Evolutionary conservation across 441 rosid species (phyloP).

Genomic region (Lepidium campestre): DNA sequence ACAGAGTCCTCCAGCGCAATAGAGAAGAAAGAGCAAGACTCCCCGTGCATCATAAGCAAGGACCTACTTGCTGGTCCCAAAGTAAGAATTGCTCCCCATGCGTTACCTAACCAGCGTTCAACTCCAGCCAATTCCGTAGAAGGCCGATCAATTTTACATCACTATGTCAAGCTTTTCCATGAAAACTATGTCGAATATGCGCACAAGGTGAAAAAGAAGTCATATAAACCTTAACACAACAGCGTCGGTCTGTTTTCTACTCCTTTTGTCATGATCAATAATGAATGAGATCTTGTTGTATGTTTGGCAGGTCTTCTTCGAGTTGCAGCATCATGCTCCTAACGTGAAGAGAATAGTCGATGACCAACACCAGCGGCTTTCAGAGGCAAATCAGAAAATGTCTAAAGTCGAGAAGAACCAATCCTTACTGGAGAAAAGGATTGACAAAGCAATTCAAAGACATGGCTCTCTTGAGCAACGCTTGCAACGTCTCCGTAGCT

Average conservation of each 20-base stretch:
- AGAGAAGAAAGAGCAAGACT: constrained; percentile 42
- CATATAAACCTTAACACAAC: not conserved
- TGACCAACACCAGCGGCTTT: constrained; percentile 61
- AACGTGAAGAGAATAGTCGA: constrained; percentile 76
- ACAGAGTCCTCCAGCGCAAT: constrained; percentile 25
- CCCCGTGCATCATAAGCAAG: constrained; percentile 68
- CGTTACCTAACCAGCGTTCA: constrained; percentile 66
- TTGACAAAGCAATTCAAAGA: constrained; percentile 34
- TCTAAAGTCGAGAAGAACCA: constrained; percentile 68
- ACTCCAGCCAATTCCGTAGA: constrained; percentile 83
- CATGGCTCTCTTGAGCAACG: constrained; percentile 65
- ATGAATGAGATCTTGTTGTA: not conserved
- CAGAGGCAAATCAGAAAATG: constrained; percentile 59
- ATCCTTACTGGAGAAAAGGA: constrained; percentile 51
- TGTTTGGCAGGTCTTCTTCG: constrained; percentile 62
- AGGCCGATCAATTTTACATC: constrained; percentile 84
- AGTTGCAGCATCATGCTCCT: constrained; percentile 87
- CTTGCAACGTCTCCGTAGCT: constrained; percentile 57
- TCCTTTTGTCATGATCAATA: not conserved
- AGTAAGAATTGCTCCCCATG: constrained; percentile 67
- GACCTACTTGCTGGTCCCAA: constrained; percentile 87
- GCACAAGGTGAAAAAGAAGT: constrained; percentile 64
- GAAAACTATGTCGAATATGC: constrained; percentile 95
- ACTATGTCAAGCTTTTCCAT: constrained; percentile 87
- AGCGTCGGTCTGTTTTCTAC: not conserved